These are phyloP conservation scores for Hymenoscyphus occultus DNA, from an alignment of 2,329 filamentous ascomycete genomes.

Conservation along the genomic window DNA sequence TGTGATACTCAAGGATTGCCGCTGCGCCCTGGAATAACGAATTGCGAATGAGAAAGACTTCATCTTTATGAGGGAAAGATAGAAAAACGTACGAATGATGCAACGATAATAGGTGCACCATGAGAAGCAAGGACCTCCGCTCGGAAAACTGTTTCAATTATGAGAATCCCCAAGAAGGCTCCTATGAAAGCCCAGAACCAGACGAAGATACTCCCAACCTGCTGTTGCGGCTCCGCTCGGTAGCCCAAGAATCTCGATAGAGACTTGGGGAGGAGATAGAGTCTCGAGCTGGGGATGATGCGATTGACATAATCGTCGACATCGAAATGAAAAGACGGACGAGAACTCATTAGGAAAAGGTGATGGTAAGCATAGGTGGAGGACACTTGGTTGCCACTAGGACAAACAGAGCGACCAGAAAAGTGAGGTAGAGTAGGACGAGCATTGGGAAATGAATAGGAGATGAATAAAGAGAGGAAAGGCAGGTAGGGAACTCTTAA, in stretches of 20 bases:
- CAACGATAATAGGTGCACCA: constrained; percentile 60
- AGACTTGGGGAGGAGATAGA: constrained; percentile 60
- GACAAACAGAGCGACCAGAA: neutral
- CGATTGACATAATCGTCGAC: constrained; percentile 75
- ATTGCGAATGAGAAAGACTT: neutral
- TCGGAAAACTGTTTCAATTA: constrained; percentile 58
- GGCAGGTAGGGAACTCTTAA: neutral
- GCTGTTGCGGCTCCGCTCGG: constrained; percentile 40
- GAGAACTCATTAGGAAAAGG: neutral
- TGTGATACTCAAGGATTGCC: constrained; percentile 71
- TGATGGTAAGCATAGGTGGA: neutral
- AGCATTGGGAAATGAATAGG: neutral
- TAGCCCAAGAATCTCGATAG: constrained; percentile 69
- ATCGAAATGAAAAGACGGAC: constrained; percentile 50
- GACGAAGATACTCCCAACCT: constrained; percentile 56
- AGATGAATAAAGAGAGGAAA: neutral
- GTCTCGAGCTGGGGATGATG: constrained; percentile 62
- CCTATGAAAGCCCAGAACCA: constrained; percentile 64
- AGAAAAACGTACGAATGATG: constrained; percentile 61
- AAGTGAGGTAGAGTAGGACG: neutral
- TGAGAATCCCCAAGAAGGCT: constrained; percentile 56
- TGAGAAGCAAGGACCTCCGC: constrained; percentile 49
- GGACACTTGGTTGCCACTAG: neutral
- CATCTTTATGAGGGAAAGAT: neutral
- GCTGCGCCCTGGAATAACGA: constrained; percentile 54